Evolutionary conservation across 495 filamentous ascomycete species (phyloP).

Genomic region (Tuber microsphaerosporum): DNA sequence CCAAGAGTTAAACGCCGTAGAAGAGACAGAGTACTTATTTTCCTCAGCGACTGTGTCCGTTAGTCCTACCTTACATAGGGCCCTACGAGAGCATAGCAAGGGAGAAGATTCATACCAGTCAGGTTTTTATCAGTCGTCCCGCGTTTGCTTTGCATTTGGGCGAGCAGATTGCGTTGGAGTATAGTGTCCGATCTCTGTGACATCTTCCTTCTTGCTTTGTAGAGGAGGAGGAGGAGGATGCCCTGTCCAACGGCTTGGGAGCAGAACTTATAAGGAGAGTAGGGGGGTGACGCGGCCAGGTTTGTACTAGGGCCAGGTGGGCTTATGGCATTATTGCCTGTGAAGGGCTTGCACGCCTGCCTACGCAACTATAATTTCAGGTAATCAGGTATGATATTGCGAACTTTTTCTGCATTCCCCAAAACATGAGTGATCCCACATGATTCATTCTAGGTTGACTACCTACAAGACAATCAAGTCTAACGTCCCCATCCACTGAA

Average conservation of each 20-base stretch:
- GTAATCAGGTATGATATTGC: neutral
- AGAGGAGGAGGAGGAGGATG: neutral
- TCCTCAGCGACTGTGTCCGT: neutral
- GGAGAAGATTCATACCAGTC: neutral
- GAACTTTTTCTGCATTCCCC: neutral
- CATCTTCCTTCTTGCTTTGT: neutral
- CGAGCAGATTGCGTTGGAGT: neutral
- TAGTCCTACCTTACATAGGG: neutral
- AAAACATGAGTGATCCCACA: neutral
- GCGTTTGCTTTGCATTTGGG: neutral
- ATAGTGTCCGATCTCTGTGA: neutral
- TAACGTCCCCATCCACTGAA: neutral
- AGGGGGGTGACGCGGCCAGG: neutral
- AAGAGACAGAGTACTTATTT: neutral
- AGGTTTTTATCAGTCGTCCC: neutral
- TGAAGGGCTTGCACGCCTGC: neutral
- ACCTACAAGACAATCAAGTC: neutral
- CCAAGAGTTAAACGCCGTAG: neutral
- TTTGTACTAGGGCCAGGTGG: neutral
- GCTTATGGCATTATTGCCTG: neutral
- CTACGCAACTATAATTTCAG: neutral
- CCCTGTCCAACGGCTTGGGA: neutral
- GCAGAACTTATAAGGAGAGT: neutral
- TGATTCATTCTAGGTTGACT: neutral
- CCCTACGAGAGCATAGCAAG: neutral